phyloP scores from a whole-genome alignment of 306 rosid genomes.

The Glycyrrhiza uralensis region DNA sequence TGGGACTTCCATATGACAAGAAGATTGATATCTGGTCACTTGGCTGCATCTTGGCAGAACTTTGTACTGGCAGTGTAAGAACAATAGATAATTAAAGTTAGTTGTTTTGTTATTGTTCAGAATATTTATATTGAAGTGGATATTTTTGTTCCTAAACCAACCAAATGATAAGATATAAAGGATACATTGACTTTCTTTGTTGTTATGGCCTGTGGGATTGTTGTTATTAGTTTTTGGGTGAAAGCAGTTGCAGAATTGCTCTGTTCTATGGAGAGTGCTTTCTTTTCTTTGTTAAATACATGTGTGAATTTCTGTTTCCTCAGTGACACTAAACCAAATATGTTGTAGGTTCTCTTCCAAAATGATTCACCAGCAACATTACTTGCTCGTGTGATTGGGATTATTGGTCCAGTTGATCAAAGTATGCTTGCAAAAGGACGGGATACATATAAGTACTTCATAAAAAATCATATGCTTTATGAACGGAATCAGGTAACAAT shows the following conservation, averaged over 20 bases:
- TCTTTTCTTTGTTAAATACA: background rate
- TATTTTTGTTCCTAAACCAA: background rate
- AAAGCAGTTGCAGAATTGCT: background rate
- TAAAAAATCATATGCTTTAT: slow-evolving; percentile 94
- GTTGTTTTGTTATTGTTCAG: slow-evolving; percentile 1
- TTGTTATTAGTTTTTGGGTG: background rate
- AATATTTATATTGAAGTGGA: background rate
- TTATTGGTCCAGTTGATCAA: slow-evolving; percentile 76
- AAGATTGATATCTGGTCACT: slow-evolving; percentile 97
- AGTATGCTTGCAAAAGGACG: slow-evolving; percentile 86
- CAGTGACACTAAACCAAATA: slow-evolving; percentile 4
- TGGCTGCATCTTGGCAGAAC: slow-evolving; percentile 95
- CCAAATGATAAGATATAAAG: background rate
- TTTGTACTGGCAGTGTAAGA: slow-evolving; percentile 94
- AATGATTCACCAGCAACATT: slow-evolving; percentile 93
- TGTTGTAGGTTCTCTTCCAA: slow-evolving; percentile 81
- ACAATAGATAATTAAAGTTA: background rate
- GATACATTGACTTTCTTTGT: background rate
- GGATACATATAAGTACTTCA: slow-evolving; percentile 77
- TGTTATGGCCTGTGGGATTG: background rate
- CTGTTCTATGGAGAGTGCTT: background rate
- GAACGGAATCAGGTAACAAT: slow-evolving; percentile 82
- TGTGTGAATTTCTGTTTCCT: background rate
- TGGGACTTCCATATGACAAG: slow-evolving; percentile 89
- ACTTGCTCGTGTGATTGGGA: slow-evolving; percentile 62